A percentile compares a stretch with the other conserved stretches of the same genome.
Conservation (phyloP, 352 stramenopile genomes). For the Globisporangium barbulae region DNA sequence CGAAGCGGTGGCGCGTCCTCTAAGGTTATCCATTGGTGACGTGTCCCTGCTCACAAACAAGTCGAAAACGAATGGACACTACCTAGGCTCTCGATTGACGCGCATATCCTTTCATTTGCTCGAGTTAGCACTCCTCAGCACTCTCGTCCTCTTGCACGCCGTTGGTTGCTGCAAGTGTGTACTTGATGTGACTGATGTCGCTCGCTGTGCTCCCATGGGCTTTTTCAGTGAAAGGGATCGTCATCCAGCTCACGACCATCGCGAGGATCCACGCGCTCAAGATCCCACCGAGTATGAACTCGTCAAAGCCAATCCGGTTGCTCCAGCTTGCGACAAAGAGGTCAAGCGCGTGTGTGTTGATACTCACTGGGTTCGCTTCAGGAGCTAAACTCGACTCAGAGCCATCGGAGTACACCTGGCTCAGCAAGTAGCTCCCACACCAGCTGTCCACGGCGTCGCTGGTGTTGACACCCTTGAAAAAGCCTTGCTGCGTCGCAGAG, state of each 20-base stretch:
- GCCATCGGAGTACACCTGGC: background rate
- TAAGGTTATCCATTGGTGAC: no score
- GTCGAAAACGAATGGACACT: no score
- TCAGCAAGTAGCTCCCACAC: background rate
- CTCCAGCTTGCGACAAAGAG: background rate
- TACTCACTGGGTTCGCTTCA: background rate
- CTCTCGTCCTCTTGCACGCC: background rate
- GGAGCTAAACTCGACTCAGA: background rate
- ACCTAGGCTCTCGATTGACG: no score
- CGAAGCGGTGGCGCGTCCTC: no score
- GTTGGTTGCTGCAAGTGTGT: background rate
- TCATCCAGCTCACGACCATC: background rate
- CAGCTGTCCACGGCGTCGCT: constrained; percentile 11
- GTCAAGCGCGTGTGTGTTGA: background rate
- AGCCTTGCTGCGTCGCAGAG: background rate
- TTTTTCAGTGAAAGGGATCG: background rate
- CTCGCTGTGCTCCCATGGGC: background rate
- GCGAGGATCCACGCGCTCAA: background rate
- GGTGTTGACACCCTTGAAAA: constrained; percentile 8
- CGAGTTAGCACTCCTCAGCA: background rate
- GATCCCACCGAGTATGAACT: background rate
- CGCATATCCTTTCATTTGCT: no score
- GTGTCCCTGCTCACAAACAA: no score
- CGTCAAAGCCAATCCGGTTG: background rate
- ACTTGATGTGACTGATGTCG: background rate